Conservation (phyloP, 257 asterid genomes). For the Plantago major region DNA sequence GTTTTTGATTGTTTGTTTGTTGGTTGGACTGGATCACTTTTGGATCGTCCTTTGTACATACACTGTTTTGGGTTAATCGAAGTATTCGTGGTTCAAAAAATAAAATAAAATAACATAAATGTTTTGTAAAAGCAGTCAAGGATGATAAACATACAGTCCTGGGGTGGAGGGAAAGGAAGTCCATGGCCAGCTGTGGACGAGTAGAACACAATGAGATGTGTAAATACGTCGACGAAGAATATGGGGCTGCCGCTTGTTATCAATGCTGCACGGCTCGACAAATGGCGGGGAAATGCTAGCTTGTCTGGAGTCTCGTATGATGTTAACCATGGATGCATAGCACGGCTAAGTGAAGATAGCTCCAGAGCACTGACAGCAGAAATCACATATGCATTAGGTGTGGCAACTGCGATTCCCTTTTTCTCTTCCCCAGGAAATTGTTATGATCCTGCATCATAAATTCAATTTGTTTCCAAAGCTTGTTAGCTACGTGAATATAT, state of each 20-base stretch:
- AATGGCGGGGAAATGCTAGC: slow-evolving; percentile 97
- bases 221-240: slow-evolving; percentile 92
- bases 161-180: slow-evolving; percentile 98
- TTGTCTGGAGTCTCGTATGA: slow-evolving; percentile 80
- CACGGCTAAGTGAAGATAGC: slow-evolving; percentile 84
- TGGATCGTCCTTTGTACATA: no score
- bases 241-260: slow-evolving; percentile 95
- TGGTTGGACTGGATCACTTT: no score
- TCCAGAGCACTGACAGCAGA: slow-evolving; percentile 85
- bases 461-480: slow-evolving; percentile 19
- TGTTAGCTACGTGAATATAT: slow-evolving; percentile 19
- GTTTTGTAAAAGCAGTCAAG: slow-evolving; percentile 1
- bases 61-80: no score
- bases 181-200: slow-evolving; percentile 80
- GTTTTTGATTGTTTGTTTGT: no score
- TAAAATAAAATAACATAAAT: background rate
- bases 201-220: slow-evolving; percentile 79
- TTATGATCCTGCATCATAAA: background rate
- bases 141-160: slow-evolving; percentile 70
- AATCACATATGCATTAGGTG: slow-evolving; percentile 94
- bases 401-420: background rate
- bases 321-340: slow-evolving; percentile 73
- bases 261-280: slow-evolving; percentile 95
- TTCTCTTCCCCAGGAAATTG: no score
- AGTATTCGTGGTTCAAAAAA: no score